Conservation (phyloP, 179 eudicot genomes). For the Carnegiea gigantea region DNA sequence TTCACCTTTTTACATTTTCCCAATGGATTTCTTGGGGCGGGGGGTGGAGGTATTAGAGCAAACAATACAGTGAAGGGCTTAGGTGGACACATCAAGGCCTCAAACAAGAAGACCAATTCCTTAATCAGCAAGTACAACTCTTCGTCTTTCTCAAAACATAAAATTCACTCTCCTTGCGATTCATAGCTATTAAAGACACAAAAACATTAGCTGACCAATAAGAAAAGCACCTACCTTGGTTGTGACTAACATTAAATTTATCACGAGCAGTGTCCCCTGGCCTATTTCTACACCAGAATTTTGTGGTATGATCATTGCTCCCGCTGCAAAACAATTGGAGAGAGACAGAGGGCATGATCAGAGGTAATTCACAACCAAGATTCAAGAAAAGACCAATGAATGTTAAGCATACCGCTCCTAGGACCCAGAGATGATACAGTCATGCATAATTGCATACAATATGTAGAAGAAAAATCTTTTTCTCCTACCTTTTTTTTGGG, state of each 20-base stretch:
- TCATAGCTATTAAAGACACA: slow-evolving; percentile 2
- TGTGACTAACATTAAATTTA: slow-evolving; percentile 59
- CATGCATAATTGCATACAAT: not conserved
- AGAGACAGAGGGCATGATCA: slow-evolving; percentile 1
- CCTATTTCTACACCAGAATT: slow-evolving; percentile 99
- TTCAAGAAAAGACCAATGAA: not conserved
- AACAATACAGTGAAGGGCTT: not conserved
- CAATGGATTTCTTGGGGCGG: too few species aligned
- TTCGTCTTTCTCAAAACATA: not conserved
- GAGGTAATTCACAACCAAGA: not conserved
- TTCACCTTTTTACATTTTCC: not conserved
- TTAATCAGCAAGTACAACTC: not conserved
- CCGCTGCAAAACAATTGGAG: slow-evolving; percentile 66
- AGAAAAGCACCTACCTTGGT: slow-evolving; percentile 51
- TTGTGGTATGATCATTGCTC: slow-evolving; percentile 91
- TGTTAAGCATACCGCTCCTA: not conserved
- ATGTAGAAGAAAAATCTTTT: not conserved
- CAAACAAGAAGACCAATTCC: not conserved
- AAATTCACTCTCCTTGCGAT: too few species aligned
- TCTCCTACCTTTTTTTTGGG: not conserved
- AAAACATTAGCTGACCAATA: not conserved
- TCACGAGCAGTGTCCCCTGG: slow-evolving; percentile 96
- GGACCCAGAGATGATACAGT: not conserved
- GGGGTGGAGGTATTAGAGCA: not conserved
- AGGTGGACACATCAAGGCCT: not conserved